phyloP scores from a whole-genome alignment of 208 protist species.

The Vickermania spadyakhi region DNA sequence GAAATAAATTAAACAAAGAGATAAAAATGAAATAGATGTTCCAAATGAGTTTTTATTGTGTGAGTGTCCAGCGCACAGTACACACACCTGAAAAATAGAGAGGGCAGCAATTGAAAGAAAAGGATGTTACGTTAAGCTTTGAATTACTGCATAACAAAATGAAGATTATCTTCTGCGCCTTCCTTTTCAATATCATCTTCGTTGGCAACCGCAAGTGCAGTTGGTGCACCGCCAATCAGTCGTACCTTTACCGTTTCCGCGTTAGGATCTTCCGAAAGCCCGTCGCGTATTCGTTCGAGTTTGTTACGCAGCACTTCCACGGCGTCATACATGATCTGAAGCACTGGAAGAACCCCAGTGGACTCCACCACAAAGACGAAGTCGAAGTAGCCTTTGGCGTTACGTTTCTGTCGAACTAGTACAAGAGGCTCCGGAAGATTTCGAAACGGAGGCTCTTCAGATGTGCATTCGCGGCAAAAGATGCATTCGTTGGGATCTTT shows the following conservation, averaged over 20 bases:
- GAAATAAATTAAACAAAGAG: no score
- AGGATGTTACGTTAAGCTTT: no score
- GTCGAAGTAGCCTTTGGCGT: constrained; percentile 65
- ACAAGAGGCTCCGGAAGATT: constrained; percentile 78
- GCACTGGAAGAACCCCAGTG: constrained; percentile 77
- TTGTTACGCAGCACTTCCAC: constrained; percentile 78
- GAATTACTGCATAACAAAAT: constrained; percentile 77
- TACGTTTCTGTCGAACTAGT: constrained; percentile 70
- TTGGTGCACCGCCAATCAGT: constrained; percentile 75
- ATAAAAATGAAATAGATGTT: no score
- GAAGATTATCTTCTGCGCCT: constrained; percentile 75
- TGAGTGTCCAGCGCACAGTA: no score
- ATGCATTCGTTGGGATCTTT: constrained; percentile 76
- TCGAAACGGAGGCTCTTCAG: constrained; percentile 62
- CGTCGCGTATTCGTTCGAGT: constrained; percentile 49
- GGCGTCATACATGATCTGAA: constrained; percentile 79
- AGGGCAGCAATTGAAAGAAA: no score
- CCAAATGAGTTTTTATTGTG: no score
- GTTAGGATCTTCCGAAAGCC: constrained; percentile 60
- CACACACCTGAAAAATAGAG: no score
- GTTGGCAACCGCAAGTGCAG: constrained; percentile 74
- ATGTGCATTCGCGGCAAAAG: constrained; percentile 91
- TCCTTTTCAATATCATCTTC: constrained; percentile 58
- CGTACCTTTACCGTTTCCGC: constrained; percentile 49
- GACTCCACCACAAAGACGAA: constrained; percentile 90